These are phyloP conservation scores for Simplicillium aogashimaense DNA, from an alignment of 2,329 filamentous ascomycete species.

Conservation along the genomic window DNA sequence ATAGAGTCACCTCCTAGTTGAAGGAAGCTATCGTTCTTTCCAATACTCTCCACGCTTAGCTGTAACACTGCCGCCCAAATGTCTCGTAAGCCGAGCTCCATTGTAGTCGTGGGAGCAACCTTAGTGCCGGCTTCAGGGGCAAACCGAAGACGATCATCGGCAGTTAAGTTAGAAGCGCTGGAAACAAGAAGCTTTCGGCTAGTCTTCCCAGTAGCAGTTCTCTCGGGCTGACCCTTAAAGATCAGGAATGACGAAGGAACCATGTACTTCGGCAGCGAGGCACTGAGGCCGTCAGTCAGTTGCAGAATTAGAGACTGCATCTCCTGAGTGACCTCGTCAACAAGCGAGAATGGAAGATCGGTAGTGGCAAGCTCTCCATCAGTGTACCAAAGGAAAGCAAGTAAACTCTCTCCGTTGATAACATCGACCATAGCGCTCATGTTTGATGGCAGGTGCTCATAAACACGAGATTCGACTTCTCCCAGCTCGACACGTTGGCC, in stretches of 20 bases:
- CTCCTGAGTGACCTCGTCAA: too few relatives aligned
- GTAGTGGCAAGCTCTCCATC: too few relatives aligned
- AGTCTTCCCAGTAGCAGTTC: background rate
- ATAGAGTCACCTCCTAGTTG: background rate
- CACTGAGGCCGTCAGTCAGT: background rate
- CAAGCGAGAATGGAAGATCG: too few relatives aligned
- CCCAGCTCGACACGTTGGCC: conserved; percentile 41
- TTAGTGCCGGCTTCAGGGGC: background rate
- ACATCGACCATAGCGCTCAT: background rate
- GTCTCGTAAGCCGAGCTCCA: background rate
- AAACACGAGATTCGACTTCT: conserved; percentile 9
- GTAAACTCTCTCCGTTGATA: background rate
- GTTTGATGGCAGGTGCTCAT: background rate
- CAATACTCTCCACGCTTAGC: background rate
- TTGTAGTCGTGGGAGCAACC: too few relatives aligned
- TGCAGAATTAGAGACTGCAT: too few relatives aligned
- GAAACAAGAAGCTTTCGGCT: background rate
- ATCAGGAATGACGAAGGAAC: conserved; percentile 37
- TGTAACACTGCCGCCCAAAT: background rate
- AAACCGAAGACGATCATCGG: background rate
- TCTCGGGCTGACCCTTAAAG: conserved; percentile 24
- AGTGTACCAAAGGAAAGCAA: too few relatives aligned
- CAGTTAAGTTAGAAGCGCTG: too few relatives aligned
- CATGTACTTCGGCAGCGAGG: background rate
- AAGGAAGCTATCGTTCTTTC: background rate